Conservation (phyloP, 2,329 filamentous ascomycete genomes). For the Atkinsonella texensis region DNA sequence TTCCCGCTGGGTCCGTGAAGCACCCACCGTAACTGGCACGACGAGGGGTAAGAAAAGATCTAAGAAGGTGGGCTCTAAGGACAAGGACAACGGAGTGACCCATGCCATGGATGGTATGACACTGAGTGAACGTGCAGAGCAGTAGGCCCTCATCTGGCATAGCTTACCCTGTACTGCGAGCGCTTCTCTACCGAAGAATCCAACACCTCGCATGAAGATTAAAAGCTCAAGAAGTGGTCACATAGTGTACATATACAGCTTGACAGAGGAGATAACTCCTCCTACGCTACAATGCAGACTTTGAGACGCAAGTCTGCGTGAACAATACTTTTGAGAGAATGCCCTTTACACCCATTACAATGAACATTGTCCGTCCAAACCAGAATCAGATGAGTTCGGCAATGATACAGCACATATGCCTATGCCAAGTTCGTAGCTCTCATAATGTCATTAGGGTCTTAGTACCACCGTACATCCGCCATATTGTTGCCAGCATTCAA, state of each 20-base stretch:
- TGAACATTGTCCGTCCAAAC: neutral
- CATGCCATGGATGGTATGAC: neutral
- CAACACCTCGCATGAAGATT: no score
- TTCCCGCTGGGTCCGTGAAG: conserved; percentile 55
- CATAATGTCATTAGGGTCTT: neutral
- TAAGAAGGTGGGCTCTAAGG: conserved; percentile 7
- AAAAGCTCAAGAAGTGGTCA: no score
- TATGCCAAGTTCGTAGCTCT: neutral
- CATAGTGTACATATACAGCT: no score
- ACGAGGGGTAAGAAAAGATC: conserved; percentile 26
- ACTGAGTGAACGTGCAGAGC: neutral
- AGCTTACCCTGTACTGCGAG: no score
- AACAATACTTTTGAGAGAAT: neutral
- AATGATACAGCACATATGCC: neutral
- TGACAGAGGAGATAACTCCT: no score
- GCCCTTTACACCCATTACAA: neutral
- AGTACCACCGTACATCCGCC: conserved; percentile 22
- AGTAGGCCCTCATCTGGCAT: neutral
- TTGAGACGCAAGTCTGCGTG: neutral
- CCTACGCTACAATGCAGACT: neutral
- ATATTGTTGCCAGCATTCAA: conserved; percentile 29
- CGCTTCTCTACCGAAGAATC: no score
- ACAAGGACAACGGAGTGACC: neutral
- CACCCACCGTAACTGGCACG: conserved; percentile 28
- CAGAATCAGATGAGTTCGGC: neutral